Evolutionary conservation across 2,329 filamentous ascomycete species (phyloP).

Genomic region (Penicillium sp.): DNA sequence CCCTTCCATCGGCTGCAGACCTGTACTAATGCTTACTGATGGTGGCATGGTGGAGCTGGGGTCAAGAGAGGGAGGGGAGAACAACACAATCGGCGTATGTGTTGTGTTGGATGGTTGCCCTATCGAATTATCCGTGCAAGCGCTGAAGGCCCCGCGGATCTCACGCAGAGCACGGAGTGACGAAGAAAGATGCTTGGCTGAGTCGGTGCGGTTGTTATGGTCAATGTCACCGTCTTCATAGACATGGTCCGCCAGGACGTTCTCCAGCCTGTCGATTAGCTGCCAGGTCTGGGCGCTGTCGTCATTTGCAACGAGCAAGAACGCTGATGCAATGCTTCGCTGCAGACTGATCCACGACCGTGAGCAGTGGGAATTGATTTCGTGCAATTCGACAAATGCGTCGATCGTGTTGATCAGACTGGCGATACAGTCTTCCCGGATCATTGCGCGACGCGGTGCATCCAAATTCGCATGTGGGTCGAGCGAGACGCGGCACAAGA

Average conservation of each 20-base stretch:
- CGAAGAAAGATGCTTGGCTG: constrained; percentile 33
- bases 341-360: constrained; percentile 45
- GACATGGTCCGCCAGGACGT: constrained; percentile 33
- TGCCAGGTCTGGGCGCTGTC: constrained; percentile 26
- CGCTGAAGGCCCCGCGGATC: constrained; percentile 30
- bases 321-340: constrained; percentile 42
- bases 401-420: constrained; percentile 54
- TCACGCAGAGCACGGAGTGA: constrained; percentile 35
- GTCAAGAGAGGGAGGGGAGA: constrained; percentile 16
- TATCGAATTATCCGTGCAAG: constrained; percentile 8
- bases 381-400: constrained; percentile 55
- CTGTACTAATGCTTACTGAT: not conserved
- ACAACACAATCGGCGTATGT: constrained; percentile 12
- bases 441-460: constrained; percentile 31
- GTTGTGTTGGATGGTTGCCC: not conserved
- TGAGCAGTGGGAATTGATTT: constrained; percentile 36
- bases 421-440: constrained; percentile 54
- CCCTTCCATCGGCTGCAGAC: constrained; percentile 18
- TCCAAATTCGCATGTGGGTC: constrained; percentile 40
- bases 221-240: constrained; percentile 24
- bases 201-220: constrained; percentile 32
- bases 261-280: constrained; percentile 32
- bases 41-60: constrained; percentile 6
- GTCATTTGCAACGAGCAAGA: constrained; percentile 36
- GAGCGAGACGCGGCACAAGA: constrained; percentile 58